Percentiles rank a stretch among this genome's conserved stretches.
These are phyloP conservation scores for Saturnispora hagleri DNA, from an alignment of 805 yeast genomes.

Conservation along the genomic window DNA sequence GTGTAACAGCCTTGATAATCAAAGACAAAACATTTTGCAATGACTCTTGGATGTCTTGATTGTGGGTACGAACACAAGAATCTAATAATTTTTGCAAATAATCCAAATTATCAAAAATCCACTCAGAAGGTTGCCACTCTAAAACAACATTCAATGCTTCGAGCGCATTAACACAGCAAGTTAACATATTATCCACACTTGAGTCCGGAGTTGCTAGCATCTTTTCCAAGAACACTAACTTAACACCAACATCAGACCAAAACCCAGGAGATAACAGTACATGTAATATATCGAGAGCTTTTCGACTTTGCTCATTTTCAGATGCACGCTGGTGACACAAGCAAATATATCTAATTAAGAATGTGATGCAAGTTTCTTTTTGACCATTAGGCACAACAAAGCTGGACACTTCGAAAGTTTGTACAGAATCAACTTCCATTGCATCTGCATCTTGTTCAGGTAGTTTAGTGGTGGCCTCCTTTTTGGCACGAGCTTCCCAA, in stretches of 20 bases:
- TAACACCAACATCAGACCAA: conserved; percentile 89
- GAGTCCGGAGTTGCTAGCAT: conserved; percentile 73
- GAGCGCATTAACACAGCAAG: conserved; percentile 81
- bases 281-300: conserved; percentile 71
- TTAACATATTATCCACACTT: conserved; percentile 55
- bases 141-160: conserved; percentile 81
- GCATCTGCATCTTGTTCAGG: conserved; percentile 9
- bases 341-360: conserved; percentile 79
- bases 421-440: conserved; percentile 17
- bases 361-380: conserved; percentile 84
- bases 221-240: conserved; percentile 79
- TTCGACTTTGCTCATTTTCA: conserved; percentile 71
- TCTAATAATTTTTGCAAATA: conserved; percentile 68
- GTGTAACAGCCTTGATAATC: conserved; percentile 56
- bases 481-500: conserved; percentile 59
- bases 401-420: conserved; percentile 8
- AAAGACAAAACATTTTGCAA: conserved; percentile 66
- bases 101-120: conserved; percentile 68
- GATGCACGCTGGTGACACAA: conserved; percentile 77
- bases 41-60: conserved; percentile 80
- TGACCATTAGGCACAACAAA: conserved; percentile 66
- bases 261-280: conserved; percentile 59
- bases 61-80: conserved; percentile 71
- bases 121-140: conserved; percentile 63
- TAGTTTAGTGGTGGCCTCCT: conserved; percentile 6